Evolutionary conservation across 2,329 filamentous ascomycete genomes (phyloP), one percentile per base, ranked within the genome.

Genomic region (Ceratocystis papillata): DNA sequence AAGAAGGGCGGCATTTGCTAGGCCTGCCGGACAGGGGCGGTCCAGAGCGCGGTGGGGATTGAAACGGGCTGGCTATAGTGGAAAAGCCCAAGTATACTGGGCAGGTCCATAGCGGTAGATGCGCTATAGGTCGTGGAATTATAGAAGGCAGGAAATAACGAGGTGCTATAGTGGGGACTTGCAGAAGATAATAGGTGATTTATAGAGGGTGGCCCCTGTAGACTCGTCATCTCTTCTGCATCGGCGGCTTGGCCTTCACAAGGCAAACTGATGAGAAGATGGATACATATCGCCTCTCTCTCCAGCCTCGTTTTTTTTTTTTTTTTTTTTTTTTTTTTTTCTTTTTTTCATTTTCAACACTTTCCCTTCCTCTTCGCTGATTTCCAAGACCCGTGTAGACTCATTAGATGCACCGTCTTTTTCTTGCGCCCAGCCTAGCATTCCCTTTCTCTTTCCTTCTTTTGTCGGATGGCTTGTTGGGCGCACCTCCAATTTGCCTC

Each of bases 81-180:
- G 48, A n/a, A 10, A 48, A 7, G 15, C 17, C 45, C 6, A 48
- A 2, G 20, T 7, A 7, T 48, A n/a, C 0, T 48, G n/a, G 48
- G 5, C 48, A 50, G 5, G 22, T 50, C 22, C 22, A 50, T 50
- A 50, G 48, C 48, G n/a, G 48, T 22, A 15, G 17, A 1, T 4
- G 48, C 8, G 48, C 20, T 50, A 50, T 50, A 50, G 48, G n/a
- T 2, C 2, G 53, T 30, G 20, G 22, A 33, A 33, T 57, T 41
- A 57, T 57, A 57, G 53, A 25, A n/a, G 25, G 53, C 53, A 30
- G 53, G 53, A 57, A 25, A 57, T 57, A 57, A 33, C 3, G 53
- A 30, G 20, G 4, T 55, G 5, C 8, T 55, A 30, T 55, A 48
- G 50, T 17, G 25, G 15, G 6, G 28, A 12, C 6, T 57, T 17